Evolutionary conservation across 306 rosid species (phyloP), one percentile per base, ranked within the genome.

Genomic region (Rubus parviflorus): DNA sequence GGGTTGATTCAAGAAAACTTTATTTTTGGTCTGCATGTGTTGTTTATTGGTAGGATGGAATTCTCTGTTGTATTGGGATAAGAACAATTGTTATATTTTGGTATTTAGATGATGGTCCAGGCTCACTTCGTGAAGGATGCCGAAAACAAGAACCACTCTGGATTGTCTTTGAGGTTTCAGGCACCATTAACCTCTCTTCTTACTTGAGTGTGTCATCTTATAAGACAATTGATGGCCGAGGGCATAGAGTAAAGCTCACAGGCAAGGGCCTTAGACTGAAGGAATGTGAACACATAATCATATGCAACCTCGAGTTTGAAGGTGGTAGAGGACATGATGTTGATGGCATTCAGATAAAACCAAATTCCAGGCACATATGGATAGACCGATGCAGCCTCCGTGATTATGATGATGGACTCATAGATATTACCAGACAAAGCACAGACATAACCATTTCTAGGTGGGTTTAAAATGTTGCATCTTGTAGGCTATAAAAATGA

Each of bases 61-160:
- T 52, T 35, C 15, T 70, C 19, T 35, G 35, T n/a, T 61, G 22
- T 42, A 17, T 35, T 22, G 38, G 14, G 74, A 54, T 61, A 13
- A 60, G 53, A 16, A 9, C 42, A 7, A 62, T 6, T 35, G 41
- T 41, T 54, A 12, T 62, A 54, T 67, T 62, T 72, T 47, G 70
- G 72, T 54, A 52, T 66, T 58, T 77, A 91, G 97, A 91, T 77
- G 97, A 89, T 76, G 92, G 97, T 78, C 90, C 97, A 0, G 97
- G 93, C 52, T 89, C 93, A 14, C 97, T 91, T 78, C 90, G 92
- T 1, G 88, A 89, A 10, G 93, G 92, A 42, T 91, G 93, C 70
- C 88, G 90, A n/a, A 83, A 57, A 72, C 81, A 78, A 57, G 93
- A 85, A 79, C 92, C 97, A 0, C 81, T 89, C 2, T 91, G 97